phyloP scores from a whole-genome alignment of 176 grass and related monocot species.

The Leersia perrieri region DNA sequence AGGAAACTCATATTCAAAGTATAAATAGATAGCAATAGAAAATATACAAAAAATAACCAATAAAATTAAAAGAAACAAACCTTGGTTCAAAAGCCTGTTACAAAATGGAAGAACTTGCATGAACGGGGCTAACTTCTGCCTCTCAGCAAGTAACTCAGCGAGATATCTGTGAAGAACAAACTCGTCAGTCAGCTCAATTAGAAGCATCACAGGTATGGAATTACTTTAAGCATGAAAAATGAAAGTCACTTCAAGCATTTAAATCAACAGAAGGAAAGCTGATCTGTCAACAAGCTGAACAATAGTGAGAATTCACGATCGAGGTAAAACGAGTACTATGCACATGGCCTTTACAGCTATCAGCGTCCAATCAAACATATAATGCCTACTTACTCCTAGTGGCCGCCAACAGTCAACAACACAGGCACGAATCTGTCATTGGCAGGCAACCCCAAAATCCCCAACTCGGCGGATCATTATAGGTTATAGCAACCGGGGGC shows the following conservation, averaged over 20 bases:
- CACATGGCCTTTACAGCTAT: neutral
- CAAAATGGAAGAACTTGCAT: constrained; percentile 95
- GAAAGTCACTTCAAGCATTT: neutral
- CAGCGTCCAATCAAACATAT: neutral
- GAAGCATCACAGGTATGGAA: neutral
- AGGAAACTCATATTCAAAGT: neutral
- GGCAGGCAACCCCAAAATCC: constrained; percentile 7
- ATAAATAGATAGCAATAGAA: neutral
- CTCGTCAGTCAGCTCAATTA: constrained; percentile 11
- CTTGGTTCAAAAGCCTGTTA: constrained; percentile 89
- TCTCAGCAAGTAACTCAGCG: constrained; percentile 81
- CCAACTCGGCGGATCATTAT: constrained; percentile 3
- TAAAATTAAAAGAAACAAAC: constrained; percentile 21
- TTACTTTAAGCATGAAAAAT: neutral
- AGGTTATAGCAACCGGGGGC: neutral
- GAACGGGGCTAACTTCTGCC: constrained; percentile 89
- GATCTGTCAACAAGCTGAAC: neutral
- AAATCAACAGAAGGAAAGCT: constrained; percentile 2
- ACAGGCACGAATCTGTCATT: constrained; percentile 16
- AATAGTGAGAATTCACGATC: neutral
- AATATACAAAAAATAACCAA: neutral
- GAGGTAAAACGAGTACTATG: constrained; percentile 5
- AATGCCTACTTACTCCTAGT: constrained; percentile 23
- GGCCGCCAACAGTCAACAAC: neutral
- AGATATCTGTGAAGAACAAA: constrained; percentile 68